Base-by-base conservation (phyloP, 2,329 filamentous ascomycete genomes). In the Monascus ruber region DNA sequence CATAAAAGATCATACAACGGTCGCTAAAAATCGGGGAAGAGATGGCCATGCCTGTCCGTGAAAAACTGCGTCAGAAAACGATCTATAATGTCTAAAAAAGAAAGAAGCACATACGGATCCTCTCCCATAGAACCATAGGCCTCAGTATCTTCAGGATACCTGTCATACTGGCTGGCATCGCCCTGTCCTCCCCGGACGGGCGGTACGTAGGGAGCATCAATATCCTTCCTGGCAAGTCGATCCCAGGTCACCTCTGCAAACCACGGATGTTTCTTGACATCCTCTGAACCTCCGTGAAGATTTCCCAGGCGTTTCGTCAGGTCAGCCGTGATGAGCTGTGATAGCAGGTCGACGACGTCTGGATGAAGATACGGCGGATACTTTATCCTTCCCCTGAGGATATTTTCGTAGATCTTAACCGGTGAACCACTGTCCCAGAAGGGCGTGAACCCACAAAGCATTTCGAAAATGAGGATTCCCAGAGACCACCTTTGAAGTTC, bases 381-480 rank as follows among this genome's bases (percentile, higher is more conserved):
- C 68, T 95, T 96, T 64, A 98, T 85, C 53, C 84, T 82, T 43
- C 89, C 91, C 57, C 87, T 88, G 47, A 98, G 76, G 55, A 98
- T 98, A 62, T 98, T 98, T 70, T 98, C 91, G 68, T 98, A 98
- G 56, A 98, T 98, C 68, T 94, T 95, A 78, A 98, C 94, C 2
- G 91, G 89, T 34, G 86, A 94, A 40, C 89, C 91, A 53, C 85
- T 85, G 62, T 98, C 91, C 89, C 91, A 98, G 71, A 98, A 98
- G 4, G 91, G 91, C 4, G 91, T 98, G 66, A 95, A 98, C 26
- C 91, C 91, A 60, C 91, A 96, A 31, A 98, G 77, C 91, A 98
- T 98, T 72, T 98, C 91, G 63, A 95, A 98, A 62, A 98, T 96
- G 52, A 98, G 71, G 59, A 98, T 96, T 34, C 91, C 91, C 42